Conservation (phyloP, 75 land plant species). For the Picea glauca region DNA sequence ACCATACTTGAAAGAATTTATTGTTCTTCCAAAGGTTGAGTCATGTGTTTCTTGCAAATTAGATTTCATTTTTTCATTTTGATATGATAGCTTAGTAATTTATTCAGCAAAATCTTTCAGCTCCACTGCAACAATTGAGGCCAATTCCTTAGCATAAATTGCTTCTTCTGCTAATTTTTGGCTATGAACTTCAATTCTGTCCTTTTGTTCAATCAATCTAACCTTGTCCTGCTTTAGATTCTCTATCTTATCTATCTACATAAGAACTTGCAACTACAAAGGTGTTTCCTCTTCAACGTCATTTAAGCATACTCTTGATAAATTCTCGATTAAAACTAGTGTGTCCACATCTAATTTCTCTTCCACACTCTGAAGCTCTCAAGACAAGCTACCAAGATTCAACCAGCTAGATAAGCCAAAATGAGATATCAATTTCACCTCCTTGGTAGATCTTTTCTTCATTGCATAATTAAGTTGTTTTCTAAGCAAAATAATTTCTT, state of each 20-base stretch:
- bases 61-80: no score
- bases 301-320: neutral
- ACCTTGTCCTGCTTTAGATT: conserved; percentile 58
- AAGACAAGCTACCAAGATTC: conserved; percentile 39
- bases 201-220: conserved; percentile 49
- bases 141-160: neutral
- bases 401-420: conserved; percentile 16
- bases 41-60: no score
- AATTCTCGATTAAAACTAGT: neutral
- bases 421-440: neutral
- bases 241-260: conserved; percentile 66
- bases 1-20: no score
- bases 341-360: conserved; percentile 6
- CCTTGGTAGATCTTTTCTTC: conserved; percentile 12
- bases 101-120: no score
- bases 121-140: no score
- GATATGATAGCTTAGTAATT: no score
- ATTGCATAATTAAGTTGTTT: conserved; percentile 29
- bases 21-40: no score
- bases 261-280: conserved; percentile 47
- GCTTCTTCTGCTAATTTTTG: conserved; percentile 89
- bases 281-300: conserved; percentile 13
- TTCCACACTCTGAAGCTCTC: conserved; percentile 31
- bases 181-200: conserved; percentile 51
- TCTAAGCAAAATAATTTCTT: conserved; percentile 38